Conservation (phyloP, 352 stramenopile species). For the Globisporangium cederbergense region DNA sequence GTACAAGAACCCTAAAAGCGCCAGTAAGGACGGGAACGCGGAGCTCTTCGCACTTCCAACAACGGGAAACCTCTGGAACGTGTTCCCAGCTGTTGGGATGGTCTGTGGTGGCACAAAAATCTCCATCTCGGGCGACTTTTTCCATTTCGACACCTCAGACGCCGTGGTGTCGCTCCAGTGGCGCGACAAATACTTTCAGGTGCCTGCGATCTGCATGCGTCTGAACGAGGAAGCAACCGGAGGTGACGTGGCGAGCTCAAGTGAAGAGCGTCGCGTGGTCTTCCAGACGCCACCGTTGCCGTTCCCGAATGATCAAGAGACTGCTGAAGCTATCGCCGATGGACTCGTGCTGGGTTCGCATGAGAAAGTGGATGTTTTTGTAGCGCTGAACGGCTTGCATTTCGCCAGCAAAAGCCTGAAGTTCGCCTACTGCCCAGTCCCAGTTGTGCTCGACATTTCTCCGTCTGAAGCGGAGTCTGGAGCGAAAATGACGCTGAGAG, state of each 20-base stretch:
- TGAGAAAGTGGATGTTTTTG: conserved; percentile 48
- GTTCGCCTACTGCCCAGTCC: conserved; percentile 24
- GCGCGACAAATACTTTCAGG: conserved; percentile 27
- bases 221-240: neutral
- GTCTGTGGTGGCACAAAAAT: conserved; percentile 46
- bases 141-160: conserved; percentile 61
- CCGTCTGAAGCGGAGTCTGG: conserved; percentile 22
- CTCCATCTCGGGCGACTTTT: conserved; percentile 42
- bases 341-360: conserved; percentile 23
- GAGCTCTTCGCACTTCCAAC: conserved; percentile 29
- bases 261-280: conserved; percentile 34
- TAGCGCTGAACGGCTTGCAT: conserved; percentile 47
- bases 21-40: conserved; percentile 6
- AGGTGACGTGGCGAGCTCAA: conserved; percentile 6
- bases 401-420: conserved; percentile 36
- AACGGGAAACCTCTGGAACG: conserved; percentile 27
- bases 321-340: conserved; percentile 24
- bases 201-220: conserved; percentile 33
- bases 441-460: conserved; percentile 19
- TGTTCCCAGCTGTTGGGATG: conserved; percentile 38
- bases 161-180: conserved; percentile 43
- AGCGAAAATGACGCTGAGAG: conserved; percentile 19
- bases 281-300: conserved; percentile 40
- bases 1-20: conserved; percentile 7
- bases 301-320: conserved; percentile 25